Percentiles rank a stretch among this genome's conserved stretches.
Conservation (phyloP, 1,284 basidiomycete species). For the Ustilago cynodontis region DNA sequence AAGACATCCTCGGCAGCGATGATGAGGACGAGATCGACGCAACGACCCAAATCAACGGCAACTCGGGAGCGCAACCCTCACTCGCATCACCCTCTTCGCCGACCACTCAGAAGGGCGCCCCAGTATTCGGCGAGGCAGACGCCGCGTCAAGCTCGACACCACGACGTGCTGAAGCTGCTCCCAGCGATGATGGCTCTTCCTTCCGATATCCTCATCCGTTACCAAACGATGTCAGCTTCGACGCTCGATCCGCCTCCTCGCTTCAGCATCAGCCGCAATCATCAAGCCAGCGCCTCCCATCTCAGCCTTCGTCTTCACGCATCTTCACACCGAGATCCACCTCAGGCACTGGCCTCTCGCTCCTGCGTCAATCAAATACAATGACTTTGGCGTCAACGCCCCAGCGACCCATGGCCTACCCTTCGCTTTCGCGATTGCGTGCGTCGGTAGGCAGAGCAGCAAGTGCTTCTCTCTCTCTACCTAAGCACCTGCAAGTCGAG, state of each 20-base stretch:
- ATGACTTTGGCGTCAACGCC: constrained; percentile 32
- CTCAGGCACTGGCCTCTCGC: constrained; percentile 31
- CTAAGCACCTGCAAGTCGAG: constrained; percentile 24
- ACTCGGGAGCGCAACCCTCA: background rate
- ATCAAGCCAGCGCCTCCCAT: constrained; percentile 20
- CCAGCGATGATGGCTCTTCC: constrained; percentile 36
- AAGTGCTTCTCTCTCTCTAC: constrained; percentile 28
- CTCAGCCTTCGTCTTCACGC: constrained; percentile 29
- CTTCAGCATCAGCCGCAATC: constrained; percentile 15
- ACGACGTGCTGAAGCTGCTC: constrained; percentile 14
- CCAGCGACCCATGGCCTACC: constrained; percentile 42
- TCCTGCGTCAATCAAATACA: constrained; percentile 25
- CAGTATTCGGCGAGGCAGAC: constrained; percentile 8
- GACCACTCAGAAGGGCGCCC: constrained; percentile 18
- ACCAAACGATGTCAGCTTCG: constrained; percentile 47
- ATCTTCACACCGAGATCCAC: constrained; percentile 43
- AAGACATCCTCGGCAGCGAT: constrained; percentile 59
- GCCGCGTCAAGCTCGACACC: constrained; percentile 21
- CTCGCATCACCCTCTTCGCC: constrained; percentile 18
- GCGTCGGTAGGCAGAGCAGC: constrained; percentile 35
- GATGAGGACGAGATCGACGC: constrained; percentile 22
- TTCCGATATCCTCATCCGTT: constrained; percentile 34
- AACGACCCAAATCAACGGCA: background rate
- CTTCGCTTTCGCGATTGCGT: constrained; percentile 44
- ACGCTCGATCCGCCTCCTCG: constrained; percentile 31